Base-by-base conservation (phyloP, 2,329 filamentous ascomycete genomes). In the Grosmannia clavigera region DNA sequence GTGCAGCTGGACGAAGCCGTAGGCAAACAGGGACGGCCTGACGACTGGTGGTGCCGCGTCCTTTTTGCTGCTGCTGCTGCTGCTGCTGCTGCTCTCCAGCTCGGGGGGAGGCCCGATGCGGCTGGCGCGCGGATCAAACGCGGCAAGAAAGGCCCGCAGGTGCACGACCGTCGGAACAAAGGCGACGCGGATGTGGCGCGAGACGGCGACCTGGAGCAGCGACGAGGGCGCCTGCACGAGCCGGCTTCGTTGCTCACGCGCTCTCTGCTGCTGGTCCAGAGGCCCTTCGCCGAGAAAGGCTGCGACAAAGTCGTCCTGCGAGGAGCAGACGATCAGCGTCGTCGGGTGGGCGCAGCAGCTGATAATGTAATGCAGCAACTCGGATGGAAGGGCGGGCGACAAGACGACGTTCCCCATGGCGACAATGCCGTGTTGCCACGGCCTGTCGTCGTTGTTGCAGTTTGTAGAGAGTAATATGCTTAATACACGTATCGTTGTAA, bases 111-210 rank as follows among this genome's bases (percentile, higher is more conserved):
- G 61, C 0, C 71, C 62, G 0, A 75, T 66, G 19, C 65, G 70
- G 10, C 75, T 74, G 60, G 74, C 69, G 1, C 66, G 64, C 2
- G 70, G 64, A 22, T 73, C 73, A 61, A 82, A 79, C 58, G 82
- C 77, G 51, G 86, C 77, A 22, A 96, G 77, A 67, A 86, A 89
- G 43, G 89, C 89, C 59, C 90, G 85, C 7, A 96, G 80, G 70
- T 88, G 85, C 27, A 87, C 84, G 59, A 94, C 79, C 2, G 87
- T 90, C 0, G 89, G 84, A 59, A 84, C 81, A 72, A 95, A 96
- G 43, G 82, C 74, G 10, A 92, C 71, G 59, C 81, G 82, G 63
- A 95, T 80, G 66, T 85, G 83, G 35, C 83, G 81, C 9, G 89
- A 86, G 3, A 81, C 79, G 55, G 85, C 81, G 33, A 92, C 76